phyloP scores from a whole-genome alignment of 345 rosid genomes.

The Psidium friedrichsthalianum region DNA sequence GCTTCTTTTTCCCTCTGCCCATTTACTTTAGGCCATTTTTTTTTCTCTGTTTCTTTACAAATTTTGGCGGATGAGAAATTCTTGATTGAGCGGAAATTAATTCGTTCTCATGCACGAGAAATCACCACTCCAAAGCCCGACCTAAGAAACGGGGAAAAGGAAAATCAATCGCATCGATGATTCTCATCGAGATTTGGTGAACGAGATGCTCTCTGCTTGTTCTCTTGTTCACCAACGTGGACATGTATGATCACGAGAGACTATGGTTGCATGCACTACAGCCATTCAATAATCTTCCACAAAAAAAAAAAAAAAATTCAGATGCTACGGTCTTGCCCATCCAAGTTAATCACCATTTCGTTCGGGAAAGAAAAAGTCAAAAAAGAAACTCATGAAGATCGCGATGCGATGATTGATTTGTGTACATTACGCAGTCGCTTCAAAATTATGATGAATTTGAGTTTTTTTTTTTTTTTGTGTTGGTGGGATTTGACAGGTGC shows the following conservation, averaged over 20 bases:
- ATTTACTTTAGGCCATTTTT: too few species aligned
- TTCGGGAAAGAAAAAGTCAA: too few species aligned
- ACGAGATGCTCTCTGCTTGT: not conserved
- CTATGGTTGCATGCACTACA: not conserved
- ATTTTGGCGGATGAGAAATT: not conserved
- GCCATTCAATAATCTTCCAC: not conserved
- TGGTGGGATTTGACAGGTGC: conserved; percentile 35
- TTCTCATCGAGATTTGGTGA: not conserved
- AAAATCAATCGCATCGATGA: not conserved
- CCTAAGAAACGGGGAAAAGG: not conserved
- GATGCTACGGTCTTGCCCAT: not conserved
- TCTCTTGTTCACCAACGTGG: not conserved
- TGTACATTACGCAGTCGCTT: not conserved
- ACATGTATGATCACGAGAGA: not conserved
- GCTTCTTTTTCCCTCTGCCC: not conserved
- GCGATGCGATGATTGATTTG: not conserved
- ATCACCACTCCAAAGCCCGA: not conserved
- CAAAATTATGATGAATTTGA: not conserved
- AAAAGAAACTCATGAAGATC: not conserved
- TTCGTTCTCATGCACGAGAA: not conserved
- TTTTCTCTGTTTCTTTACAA: not conserved
- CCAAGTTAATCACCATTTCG: too few species aligned
- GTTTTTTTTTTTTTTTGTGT: not conserved
- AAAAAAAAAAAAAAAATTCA: not conserved
- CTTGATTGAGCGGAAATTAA: not conserved